A percentile compares a stretch with the other conserved stretches of the same genome.
phyloP scores from a whole-genome alignment of 1,284 basidiomycete species.

The Taiwanofungus camphoratus region DNA sequence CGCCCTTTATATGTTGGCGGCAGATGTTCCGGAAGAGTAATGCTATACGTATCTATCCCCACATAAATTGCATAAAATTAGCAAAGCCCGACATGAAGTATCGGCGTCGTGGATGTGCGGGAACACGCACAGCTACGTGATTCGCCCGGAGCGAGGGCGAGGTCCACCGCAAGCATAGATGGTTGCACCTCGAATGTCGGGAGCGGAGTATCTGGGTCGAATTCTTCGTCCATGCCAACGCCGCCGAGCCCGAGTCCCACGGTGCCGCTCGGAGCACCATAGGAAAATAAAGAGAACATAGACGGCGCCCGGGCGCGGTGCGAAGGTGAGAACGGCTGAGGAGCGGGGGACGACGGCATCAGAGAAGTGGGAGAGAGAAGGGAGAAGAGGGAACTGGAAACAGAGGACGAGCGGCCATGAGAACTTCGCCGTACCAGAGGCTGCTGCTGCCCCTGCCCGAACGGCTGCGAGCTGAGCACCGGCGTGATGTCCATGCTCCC shows the following conservation, averaged over 20 bases:
- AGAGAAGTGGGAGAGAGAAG: conserved; percentile 34
- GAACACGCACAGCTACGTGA: conserved; percentile 68
- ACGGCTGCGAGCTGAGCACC: conserved; percentile 27
- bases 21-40: conserved; percentile 70
- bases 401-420: conserved; percentile 47
- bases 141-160: conserved; percentile 73
- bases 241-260: conserved; percentile 22
- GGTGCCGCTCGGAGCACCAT: conserved; percentile 12
- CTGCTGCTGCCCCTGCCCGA: conserved; percentile 21
- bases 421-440: conserved; percentile 22
- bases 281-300: conserved; percentile 22
- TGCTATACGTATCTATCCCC: conserved; percentile 66
- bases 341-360: conserved; percentile 12
- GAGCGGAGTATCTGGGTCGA: conserved; percentile 62
- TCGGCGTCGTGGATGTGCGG: neutral
- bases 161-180: conserved; percentile 80
- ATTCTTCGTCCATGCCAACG: conserved; percentile 32
- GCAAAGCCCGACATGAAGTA: too few species aligned
- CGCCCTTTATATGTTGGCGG: conserved; percentile 90
- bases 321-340: conserved; percentile 19
- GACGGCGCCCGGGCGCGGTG: conserved; percentile 26
- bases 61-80: too few species aligned
- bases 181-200: conserved; percentile 81
- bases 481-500: conserved; percentile 73
- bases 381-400: conserved; percentile 52